Evolutionary conservation across 2,329 filamentous ascomycete species (phyloP), one percentile per base, ranked within the genome.

Genomic region (Ceratocystis huliohia): DNA sequence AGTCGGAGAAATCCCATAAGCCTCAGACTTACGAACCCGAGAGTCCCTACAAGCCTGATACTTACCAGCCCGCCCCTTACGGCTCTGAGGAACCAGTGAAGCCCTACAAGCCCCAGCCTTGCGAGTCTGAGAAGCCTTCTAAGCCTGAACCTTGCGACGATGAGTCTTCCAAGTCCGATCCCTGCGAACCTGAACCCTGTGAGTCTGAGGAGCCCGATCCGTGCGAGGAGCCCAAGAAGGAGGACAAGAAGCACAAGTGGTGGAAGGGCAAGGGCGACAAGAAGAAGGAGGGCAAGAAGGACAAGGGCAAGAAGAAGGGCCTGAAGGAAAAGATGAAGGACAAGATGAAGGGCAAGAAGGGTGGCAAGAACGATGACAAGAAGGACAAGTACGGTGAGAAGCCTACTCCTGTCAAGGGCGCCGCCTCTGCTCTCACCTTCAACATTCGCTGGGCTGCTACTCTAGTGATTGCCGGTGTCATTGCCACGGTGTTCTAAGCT

Each of bases 171-270:
- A 33, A 61, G 25, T 5, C 48, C 25, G 64, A 62, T 22, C 37
- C 64, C 6, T 61, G 25, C 7, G 64, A 30, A n/a, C 28, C 61
- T 20, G 65, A 63, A 15, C 63, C 45, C 37, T 17, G 62, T 10
- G 59, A 67, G 28, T 48, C 65, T 46, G 46, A 45, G n/a, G 65
- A 66, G 5, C 65, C 65, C 22, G 46, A 64, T 3, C 63, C 63
- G 5, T 56, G 46, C 15, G 65, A 57, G 15, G 64, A 66, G 56
- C 68, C 65, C 22, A 61, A 59, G 15, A 65, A 69, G 67, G 63
- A 66, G n/a, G 68, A 63, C 33, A 63, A 68, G 61, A 67, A 69
- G 63, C 64, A 70, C 48, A 68, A 68, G 65, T 68, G 66, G 66
- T 68, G 59, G 63, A 68, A 68, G 66, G 66, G 64, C 41, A 68